A percentile compares a stretch with the other conserved stretches of the same genome.
phyloP scores from a whole-genome alignment of 2,329 filamentous ascomycete species.

The Fusarium sp. region DNA sequence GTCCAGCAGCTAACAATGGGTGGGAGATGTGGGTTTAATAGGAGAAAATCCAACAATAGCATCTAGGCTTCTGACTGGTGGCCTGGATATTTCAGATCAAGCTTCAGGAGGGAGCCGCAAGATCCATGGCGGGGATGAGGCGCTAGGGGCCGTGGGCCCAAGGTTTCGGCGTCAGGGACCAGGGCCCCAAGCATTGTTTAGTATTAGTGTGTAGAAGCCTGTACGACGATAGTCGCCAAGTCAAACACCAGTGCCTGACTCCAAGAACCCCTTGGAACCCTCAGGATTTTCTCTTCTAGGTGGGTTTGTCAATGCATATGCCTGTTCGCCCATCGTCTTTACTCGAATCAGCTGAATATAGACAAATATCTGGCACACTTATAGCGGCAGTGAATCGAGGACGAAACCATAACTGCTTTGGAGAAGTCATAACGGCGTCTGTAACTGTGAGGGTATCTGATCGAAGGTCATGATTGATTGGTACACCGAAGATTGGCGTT shows the following conservation, averaged over 20 bases:
- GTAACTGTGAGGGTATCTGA: slow-evolving; percentile 19
- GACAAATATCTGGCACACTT: slow-evolving; percentile 26
- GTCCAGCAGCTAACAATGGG: slow-evolving; percentile 41
- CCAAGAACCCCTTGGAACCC: slow-evolving; percentile 34
- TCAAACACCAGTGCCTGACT: slow-evolving; percentile 41
- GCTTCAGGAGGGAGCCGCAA: slow-evolving; percentile 47
- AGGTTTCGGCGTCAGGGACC: slow-evolving; percentile 37
- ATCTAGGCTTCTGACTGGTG: slow-evolving; percentile 39
- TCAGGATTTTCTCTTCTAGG: slow-evolving; percentile 15
- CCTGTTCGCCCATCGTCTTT: slow-evolving; percentile 12
- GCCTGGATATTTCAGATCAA: slow-evolving; percentile 36
- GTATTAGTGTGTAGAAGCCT: slow-evolving; percentile 40
- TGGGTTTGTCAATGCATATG: slow-evolving; percentile 20
- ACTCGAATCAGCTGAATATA: slow-evolving; percentile 18
- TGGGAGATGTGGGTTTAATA: slow-evolving; percentile 45
- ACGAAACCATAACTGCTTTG: slow-evolving; percentile 38
- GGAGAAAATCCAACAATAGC: slow-evolving; percentile 43
- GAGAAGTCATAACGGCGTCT: slow-evolving; percentile 23
- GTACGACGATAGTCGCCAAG: slow-evolving; percentile 42
- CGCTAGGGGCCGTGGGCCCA: slow-evolving; percentile 41
- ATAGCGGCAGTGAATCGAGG: slow-evolving; percentile 18
- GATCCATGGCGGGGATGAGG: slow-evolving; percentile 46
- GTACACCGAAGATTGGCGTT: slow-evolving; percentile 23
- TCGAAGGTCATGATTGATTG: slow-evolving; percentile 24
- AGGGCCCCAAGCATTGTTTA: slow-evolving; percentile 33